Evolutionary conservation across 495 filamentous ascomycete species (phyloP).

Genomic region (Stereocaulon alpinum): DNA sequence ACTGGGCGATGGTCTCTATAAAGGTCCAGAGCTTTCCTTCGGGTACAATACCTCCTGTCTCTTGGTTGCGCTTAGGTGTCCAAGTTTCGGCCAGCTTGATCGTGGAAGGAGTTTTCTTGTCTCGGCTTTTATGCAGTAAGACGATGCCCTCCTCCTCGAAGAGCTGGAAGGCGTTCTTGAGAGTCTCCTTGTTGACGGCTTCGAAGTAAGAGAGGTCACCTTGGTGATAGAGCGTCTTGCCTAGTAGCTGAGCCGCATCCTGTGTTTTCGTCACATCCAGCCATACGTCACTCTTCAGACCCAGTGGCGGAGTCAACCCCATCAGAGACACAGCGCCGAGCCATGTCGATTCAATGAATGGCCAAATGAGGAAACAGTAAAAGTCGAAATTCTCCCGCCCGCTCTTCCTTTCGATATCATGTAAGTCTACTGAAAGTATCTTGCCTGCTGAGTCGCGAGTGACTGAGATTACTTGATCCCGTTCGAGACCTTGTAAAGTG

Average conservation of each 20-base stretch:
- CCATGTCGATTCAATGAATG: slow-evolving; percentile 90
- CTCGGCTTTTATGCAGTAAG: slow-evolving; percentile 53
- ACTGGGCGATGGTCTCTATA: slow-evolving; percentile 73
- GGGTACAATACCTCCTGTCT: slow-evolving; percentile 50
- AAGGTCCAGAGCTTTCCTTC: slow-evolving; percentile 80
- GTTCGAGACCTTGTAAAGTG: slow-evolving; percentile 65
- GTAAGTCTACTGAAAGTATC: slow-evolving; percentile 60
- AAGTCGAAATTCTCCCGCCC: slow-evolving; percentile 95
- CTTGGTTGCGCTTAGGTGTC: slow-evolving; percentile 55
- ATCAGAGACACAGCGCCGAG: slow-evolving; percentile 78
- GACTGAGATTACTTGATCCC: slow-evolving; percentile 68
- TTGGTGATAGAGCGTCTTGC: slow-evolving; percentile 96
- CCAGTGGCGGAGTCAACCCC: slow-evolving; percentile 65
- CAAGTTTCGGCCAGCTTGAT: slow-evolving; percentile 67
- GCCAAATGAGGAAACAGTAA: slow-evolving; percentile 97
- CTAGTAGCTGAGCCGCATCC: slow-evolving; percentile 74
- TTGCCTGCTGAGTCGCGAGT: slow-evolving; percentile 44
- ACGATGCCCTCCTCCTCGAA: slow-evolving; percentile 90
- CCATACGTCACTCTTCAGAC: slow-evolving; percentile 56
- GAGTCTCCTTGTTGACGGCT: slow-evolving; percentile 92
- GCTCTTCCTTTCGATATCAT: slow-evolving; percentile 57
- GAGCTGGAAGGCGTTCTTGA: slow-evolving; percentile 81
- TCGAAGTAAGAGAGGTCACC: slow-evolving; percentile 95
- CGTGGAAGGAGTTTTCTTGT: slow-evolving; percentile 44
- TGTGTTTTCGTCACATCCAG: slow-evolving; percentile 68